Evolutionary conservation across 495 filamentous ascomycete species (phyloP).

Genomic region (Pseudevernia furfuracea): DNA sequence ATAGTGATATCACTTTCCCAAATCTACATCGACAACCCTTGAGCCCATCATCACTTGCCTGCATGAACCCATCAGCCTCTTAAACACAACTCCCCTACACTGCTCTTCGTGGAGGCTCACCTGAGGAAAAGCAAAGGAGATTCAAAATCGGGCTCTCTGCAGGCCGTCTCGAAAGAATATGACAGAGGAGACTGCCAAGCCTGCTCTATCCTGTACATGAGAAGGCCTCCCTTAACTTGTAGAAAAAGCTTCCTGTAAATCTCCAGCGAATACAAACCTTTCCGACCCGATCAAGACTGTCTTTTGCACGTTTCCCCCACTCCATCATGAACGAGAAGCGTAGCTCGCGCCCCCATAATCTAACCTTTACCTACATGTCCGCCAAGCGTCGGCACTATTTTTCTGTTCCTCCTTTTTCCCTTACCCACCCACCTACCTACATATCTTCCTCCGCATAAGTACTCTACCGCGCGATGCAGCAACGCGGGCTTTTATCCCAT

Average conservation of each 20-base stretch:
- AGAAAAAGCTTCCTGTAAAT: neutral
- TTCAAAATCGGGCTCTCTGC: neutral
- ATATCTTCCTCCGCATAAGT: no score
- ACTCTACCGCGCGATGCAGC: no score
- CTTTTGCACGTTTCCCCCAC: neutral
- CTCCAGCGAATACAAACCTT: neutral
- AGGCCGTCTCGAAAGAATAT: neutral
- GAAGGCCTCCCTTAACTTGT: neutral
- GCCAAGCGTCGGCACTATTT: no score
- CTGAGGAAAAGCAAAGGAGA: neutral
- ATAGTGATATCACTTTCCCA: neutral
- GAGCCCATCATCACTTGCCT: neutral
- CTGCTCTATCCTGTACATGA: neutral
- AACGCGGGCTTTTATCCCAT: neutral
- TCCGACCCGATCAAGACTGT: neutral
- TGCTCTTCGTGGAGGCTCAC: neutral
- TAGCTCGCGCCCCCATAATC: no score
- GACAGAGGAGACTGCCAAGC: neutral
- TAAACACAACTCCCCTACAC: neutral
- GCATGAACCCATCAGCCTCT: neutral
- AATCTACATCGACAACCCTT: neutral
- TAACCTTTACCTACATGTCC: no score
- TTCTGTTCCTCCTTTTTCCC: no score
- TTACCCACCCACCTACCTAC: no score
- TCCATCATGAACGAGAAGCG: no score